Base-by-base conservation (phyloP, 2,329 filamentous ascomycete species). In the Trichoderma pleuroti region DNA sequence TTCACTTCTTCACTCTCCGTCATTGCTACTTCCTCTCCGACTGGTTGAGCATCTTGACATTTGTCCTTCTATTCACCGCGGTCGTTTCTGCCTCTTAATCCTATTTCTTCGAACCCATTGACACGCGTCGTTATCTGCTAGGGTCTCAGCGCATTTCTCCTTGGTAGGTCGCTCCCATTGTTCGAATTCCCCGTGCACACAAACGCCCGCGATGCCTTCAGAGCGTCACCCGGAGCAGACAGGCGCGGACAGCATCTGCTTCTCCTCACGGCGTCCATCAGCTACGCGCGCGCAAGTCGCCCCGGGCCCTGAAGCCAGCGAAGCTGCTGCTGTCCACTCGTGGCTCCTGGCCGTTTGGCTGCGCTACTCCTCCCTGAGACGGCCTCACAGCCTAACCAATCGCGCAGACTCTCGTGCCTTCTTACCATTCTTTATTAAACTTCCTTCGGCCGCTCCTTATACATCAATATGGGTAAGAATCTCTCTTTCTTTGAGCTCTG, bases 401-500 rank as follows among this genome's bases (percentile, higher is more conserved):
- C 62, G 49, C 70, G 74, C 60, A 71, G 70, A 71, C 60, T 61
- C 65, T 65, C 74, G 76, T 72, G 73, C 79, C 76, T 81, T 78
- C 77, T 75, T 74, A 73, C 73, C 68, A 72, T 73, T 70, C 74
- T 72, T 74, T 73, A 72, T 74, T 70, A 69, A 76, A 74, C 72
- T 59, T 71, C 73, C 76, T 74, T 74, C 78, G 79, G 78, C 74
- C 78, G 79, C 75, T 80, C 79, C 77, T 81, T 79, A 79, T 78
- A 80, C 73, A 80, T 81, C 76, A 76, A 77, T 78, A 82, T 82
- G 81, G 81, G 81, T 82, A 82, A 82, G 81, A 78, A 68, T 70
- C 69, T 76, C 70, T 76, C 75, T 77, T 80, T 81, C 76, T 74
- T 72, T 70, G 11, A 61, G 59, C 66, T 73, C 49, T 61, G 56